Percentiles rank a stretch among this genome's conserved stretches.
Conservation (phyloP, 345 rosid genomes). For the Sisymbrium irio region DNA sequence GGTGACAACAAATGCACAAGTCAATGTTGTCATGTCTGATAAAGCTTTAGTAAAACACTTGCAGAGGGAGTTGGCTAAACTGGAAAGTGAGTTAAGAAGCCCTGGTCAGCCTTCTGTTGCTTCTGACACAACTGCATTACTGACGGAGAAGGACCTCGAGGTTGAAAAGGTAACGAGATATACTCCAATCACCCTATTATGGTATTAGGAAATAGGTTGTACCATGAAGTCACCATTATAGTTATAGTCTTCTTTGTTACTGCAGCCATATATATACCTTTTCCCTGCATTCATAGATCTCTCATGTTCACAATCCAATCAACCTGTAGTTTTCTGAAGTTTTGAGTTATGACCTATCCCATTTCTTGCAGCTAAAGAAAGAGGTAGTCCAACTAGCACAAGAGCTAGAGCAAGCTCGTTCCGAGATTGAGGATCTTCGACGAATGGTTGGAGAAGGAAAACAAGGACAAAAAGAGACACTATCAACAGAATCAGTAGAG, state of each 20-base stretch:
- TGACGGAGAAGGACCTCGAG: slow-evolving; percentile 73
- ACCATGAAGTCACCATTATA: neutral
- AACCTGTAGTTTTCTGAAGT: slow-evolving; percentile 5
- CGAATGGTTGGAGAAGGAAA: slow-evolving; percentile 38
- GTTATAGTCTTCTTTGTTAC: neutral
- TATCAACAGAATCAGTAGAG: slow-evolving; percentile 41
- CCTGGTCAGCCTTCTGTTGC: slow-evolving; percentile 38
- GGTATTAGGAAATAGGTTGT: neutral
- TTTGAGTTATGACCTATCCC: neutral
- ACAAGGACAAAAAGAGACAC: slow-evolving; percentile 27
- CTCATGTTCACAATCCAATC: slow-evolving; percentile 11
- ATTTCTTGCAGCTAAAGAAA: slow-evolving; percentile 52
- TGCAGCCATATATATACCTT: neutral
- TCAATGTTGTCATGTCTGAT: slow-evolving; percentile 84
- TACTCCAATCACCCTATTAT: slow-evolving; percentile 18
- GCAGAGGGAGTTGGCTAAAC: slow-evolving; percentile 84
- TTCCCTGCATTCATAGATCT: slow-evolving; percentile 3
- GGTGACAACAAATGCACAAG: slow-evolving; percentile 85
- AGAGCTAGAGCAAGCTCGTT: slow-evolving; percentile 51
- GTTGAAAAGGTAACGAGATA: slow-evolving; percentile 60
- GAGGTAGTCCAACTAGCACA: slow-evolving; percentile 54
- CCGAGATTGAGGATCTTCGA: slow-evolving; percentile 62
- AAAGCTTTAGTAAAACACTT: slow-evolving; percentile 85
- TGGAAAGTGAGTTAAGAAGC: slow-evolving; percentile 68
- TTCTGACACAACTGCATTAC: slow-evolving; percentile 45